phyloP scores from a whole-genome alignment of 352 stramenopile genomes.

The Globisporangium nagaii region DNA sequence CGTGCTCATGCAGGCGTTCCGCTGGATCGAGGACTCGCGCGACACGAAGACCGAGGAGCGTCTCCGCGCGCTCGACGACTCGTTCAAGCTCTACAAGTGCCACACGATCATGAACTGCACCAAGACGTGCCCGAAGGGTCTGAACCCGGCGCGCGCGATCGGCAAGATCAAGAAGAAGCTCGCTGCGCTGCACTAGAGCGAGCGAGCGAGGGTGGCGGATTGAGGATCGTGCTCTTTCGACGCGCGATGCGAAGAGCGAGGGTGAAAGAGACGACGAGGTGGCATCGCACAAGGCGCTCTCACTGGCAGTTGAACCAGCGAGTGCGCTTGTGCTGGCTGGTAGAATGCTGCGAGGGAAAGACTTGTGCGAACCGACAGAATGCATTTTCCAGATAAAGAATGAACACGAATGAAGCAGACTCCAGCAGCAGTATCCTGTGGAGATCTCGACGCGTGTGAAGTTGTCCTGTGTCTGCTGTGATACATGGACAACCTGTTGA shows the following conservation, averaged over 20 bases:
- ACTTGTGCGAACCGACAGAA: neutral
- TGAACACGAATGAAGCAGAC: slow-evolving; percentile 3
- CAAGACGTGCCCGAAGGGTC: slow-evolving; percentile 98
- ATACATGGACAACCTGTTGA: no score
- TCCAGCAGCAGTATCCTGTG: neutral
- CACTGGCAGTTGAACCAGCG: no score
- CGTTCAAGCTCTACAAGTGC: slow-evolving; percentile 99
- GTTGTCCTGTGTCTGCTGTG: neutral
- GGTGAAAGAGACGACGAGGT: neutral
- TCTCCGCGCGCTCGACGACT: slow-evolving; percentile 94
- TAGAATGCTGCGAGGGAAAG: neutral
- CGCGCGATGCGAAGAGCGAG: neutral
- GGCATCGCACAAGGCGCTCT: neutral
- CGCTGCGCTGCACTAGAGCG: slow-evolving; percentile 61
- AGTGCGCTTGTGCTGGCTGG: no score
- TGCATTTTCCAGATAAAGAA: slow-evolving; percentile 5
- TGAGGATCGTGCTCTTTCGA: neutral
- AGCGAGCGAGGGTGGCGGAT: neutral
- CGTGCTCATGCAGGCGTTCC: slow-evolving; percentile 94
- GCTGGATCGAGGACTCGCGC: slow-evolving; percentile 99
- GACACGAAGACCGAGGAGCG: slow-evolving; percentile 97
- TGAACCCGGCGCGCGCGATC: slow-evolving; percentile 99
- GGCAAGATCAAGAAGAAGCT: slow-evolving; percentile 98
- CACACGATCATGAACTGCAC: slow-evolving; percentile 99
- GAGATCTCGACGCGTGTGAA: neutral